These are phyloP conservation scores for Durotheca rogersii DNA, from an alignment of 495 filamentous ascomycete species.

Conservation along the genomic window DNA sequence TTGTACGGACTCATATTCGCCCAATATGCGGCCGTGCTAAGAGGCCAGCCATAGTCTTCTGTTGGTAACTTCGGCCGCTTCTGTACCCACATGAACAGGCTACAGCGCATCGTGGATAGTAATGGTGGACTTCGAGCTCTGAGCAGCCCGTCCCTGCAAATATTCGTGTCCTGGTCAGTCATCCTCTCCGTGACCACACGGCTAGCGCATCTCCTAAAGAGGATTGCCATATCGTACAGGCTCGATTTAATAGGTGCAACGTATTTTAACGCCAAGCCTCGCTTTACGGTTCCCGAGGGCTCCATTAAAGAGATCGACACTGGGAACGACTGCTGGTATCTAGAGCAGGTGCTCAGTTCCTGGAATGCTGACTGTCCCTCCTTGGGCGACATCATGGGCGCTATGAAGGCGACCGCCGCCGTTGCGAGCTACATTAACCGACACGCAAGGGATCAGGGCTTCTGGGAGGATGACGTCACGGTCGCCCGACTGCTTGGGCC, in stretches of 20 bases:
- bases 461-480: conserved; percentile 29
- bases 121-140: conserved; percentile 25
- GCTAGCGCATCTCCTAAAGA: neutral
- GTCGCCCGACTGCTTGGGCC: conserved; percentile 24
- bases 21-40: conserved; percentile 11
- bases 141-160: conserved; percentile 22
- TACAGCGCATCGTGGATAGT: conserved; percentile 26
- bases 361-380: conserved; percentile 27
- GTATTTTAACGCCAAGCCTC: conserved; percentile 24
- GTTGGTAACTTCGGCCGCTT: conserved; percentile 30
- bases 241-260: conserved; percentile 28
- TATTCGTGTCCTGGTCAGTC: conserved; percentile 34
- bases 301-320: conserved; percentile 19
- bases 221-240: conserved; percentile 13
- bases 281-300: conserved; percentile 17
- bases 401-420: conserved; percentile 25
- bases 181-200: neutral
- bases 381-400: conserved; percentile 27
- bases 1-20: no score
- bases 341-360: conserved; percentile 14
- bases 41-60: conserved; percentile 11
- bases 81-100: conserved; percentile 25
- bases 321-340: conserved; percentile 12
- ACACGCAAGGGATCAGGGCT: neutral
- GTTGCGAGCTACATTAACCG: conserved; percentile 31